Percentiles rank a stretch among this genome's conserved stretches.
Evolutionary conservation across 345 rosid genomes (phyloP).

Genomic region (Rhodamnia rubescens): DNA sequence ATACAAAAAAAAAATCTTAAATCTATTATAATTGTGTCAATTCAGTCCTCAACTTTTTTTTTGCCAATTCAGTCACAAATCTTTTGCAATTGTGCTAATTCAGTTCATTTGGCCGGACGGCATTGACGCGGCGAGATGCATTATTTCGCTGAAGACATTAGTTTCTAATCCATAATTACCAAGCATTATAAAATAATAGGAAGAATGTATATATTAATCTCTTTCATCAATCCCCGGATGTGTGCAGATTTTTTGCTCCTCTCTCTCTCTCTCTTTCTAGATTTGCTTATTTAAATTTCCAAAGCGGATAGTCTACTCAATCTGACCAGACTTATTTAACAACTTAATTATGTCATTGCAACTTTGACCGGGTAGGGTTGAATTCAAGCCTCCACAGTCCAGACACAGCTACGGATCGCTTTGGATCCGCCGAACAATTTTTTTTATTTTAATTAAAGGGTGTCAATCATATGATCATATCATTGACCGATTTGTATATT

Average conservation of each 20-base stretch:
- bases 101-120: too few species aligned
- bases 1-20: too few species aligned
- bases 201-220: not conserved
- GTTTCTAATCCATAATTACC: not conserved
- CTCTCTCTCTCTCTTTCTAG: not conserved
- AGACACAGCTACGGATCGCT: conserved; percentile 2
- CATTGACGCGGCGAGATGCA: too few species aligned
- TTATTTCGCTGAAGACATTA: not conserved
- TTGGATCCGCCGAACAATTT: conserved; percentile 16
- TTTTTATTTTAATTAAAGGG: conserved; percentile 7
- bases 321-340: not conserved
- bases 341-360: not conserved
- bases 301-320: not conserved
- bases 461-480: conserved; percentile 31
- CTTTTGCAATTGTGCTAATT: too few species aligned
- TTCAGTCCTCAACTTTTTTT: too few species aligned
- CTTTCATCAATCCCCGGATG: not conserved
- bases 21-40: too few species aligned
- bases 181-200: not conserved
- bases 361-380: conserved; percentile 11
- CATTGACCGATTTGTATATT: conserved; percentile 17
- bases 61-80: too few species aligned
- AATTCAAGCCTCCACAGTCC: not conserved
- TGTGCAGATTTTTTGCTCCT: not conserved
- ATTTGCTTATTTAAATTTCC: not conserved